Conservation (phyloP, 176 grass and related monocot species). For the Pontederia crassipes region DNA sequence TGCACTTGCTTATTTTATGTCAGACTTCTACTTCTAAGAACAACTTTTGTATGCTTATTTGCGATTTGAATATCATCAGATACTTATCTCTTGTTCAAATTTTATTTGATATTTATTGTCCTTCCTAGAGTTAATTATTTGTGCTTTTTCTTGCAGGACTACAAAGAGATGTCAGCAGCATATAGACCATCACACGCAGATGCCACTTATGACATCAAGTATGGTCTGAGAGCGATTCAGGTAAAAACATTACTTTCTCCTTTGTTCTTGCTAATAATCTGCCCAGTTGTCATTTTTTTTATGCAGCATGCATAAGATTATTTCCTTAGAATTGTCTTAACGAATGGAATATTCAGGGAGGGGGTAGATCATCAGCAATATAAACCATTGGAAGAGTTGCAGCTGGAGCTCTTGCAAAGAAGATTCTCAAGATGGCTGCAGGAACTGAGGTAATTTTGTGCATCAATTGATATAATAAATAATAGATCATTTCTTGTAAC, state of each 20-base stretch:
- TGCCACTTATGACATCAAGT: slow-evolving; percentile 96
- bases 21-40: too few species aligned
- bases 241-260: slow-evolving; percentile 17
- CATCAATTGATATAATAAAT: too few species aligned
- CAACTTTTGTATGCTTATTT: too few species aligned
- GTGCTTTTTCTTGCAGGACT: slow-evolving; percentile 45
- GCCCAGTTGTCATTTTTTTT: background rate
- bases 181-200: slow-evolving; percentile 96
- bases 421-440: slow-evolving; percentile 69
- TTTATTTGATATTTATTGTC: background rate
- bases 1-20: too few species aligned
- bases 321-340: background rate
- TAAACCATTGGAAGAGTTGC: slow-evolving; percentile 99
- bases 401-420: slow-evolving; percentile 93
- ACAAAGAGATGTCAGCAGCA: slow-evolving; percentile 82
- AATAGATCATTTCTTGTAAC: too few species aligned
- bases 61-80: too few species aligned
- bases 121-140: background rate
- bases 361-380: slow-evolving; percentile 94
- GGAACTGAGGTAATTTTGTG: slow-evolving; percentile 28
- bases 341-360: slow-evolving; percentile 48
- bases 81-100: background rate
- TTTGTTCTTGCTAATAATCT: background rate
- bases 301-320: too few species aligned
- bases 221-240: slow-evolving; percentile 84